Evolutionary conservation across 2,329 filamentous ascomycete genomes (phyloP), one percentile per base, ranked within the genome.

Genomic region (Pseudogymnoascus sp.): DNA sequence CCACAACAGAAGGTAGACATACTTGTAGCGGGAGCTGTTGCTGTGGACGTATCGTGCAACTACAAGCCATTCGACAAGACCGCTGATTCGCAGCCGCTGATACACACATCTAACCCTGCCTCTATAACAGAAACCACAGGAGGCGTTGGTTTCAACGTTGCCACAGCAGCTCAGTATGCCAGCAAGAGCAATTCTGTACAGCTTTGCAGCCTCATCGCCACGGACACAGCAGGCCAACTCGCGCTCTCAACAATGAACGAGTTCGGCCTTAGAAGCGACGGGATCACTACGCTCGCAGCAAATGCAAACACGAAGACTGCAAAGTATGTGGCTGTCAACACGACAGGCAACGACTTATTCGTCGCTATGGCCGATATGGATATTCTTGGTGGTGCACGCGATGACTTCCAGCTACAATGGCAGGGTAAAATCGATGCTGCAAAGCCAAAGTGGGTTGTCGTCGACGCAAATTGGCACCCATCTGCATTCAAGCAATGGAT

Each of bases 361-460:
- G 76, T 97, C 66, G 93, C 92, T 52, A 96, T 97, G 91, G 93
- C 93, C 4, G 95, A 97, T 72, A 97, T 97, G 92, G 71, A 77
- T 35, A 75, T 80, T 59, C 78, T 81, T 49, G 70, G 75, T 16
- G 67, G 66, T 58, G 82, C 86, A n/a, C 71, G 76, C 14, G 77
- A 82, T 64, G 78, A 79, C 0, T 81, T 83, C 65, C 74, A 80
- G 0, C 73, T 79, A 7, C 77, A 82, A 67, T 91, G 88, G 87
- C 80, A 81, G 59, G 80, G 84, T 1, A 78, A 84, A 28, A 76
- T 91, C 6, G 74, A 77, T 11, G 75, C 78, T 2, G 78, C 81
- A 11, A 80, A 78, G 68, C 90, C 87, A n/a, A 84, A 83, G 65
- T 95, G 90, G 85, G 79, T 95, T 28, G 87, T 96, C 5, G 81